Evolutionary conservation across 768 basidiomycete genomes (phyloP).

Genomic region (Wakefieldia striispora): DNA sequence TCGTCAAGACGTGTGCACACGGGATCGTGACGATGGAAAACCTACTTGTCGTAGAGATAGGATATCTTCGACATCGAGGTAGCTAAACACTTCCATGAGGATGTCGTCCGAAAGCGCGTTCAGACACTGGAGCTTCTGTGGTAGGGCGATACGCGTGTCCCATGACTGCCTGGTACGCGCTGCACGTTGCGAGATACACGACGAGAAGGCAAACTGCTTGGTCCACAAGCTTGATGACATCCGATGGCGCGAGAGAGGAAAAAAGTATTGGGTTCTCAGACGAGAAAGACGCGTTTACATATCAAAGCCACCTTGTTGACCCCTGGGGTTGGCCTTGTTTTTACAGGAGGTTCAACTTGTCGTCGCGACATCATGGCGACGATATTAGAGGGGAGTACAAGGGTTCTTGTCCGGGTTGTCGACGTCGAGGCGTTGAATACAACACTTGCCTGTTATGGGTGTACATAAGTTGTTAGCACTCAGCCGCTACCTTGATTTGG

Average conservation of each 20-base stretch:
- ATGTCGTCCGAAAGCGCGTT: conserved; percentile 37
- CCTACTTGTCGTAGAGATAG: conserved; percentile 37
- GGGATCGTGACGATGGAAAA: neutral
- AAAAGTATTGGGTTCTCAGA: conserved; percentile 1
- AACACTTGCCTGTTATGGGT: conserved; percentile 23
- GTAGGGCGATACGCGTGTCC: conserved; percentile 24
- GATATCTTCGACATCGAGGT: conserved; percentile 38
- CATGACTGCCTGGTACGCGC: conserved; percentile 20
- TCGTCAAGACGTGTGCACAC: neutral
- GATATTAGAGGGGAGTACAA: conserved; percentile 19
- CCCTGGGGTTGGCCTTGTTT: conserved; percentile 19
- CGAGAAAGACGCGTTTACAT: conserved; percentile 18
- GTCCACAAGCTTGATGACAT: conserved; percentile 28
- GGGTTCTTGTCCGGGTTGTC: conserved; percentile 12
- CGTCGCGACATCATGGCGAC: conserved; percentile 25
- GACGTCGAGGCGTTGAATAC: conserved; percentile 16
- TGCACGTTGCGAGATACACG: conserved; percentile 14
- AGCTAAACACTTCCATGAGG: conserved; percentile 36
- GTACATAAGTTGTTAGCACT: neutral
- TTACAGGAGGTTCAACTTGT: conserved; percentile 6
- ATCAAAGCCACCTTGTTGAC: conserved; percentile 17
- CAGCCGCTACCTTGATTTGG: neutral
- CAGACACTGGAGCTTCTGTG: conserved; percentile 26
- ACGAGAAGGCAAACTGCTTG: conserved; percentile 16
- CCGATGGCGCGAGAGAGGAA: conserved; percentile 2